Percentiles rank a stretch among this genome's conserved stretches.
Evolutionary conservation across 2,329 filamentous ascomycete species (phyloP).

Genomic region (Seiridium unicorne): DNA sequence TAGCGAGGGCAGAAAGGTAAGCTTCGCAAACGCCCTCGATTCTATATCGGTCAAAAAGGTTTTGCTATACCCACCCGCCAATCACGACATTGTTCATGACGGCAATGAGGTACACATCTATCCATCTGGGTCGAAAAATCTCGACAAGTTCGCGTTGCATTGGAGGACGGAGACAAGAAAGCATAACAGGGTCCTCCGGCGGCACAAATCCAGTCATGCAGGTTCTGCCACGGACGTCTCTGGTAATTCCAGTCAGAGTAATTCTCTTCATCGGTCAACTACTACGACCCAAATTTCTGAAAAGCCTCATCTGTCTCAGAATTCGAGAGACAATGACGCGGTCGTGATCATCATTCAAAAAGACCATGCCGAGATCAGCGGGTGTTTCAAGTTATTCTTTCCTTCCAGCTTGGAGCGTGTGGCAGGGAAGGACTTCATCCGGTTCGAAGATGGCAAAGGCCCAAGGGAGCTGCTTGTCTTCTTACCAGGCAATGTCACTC

Average conservation of each 20-base stretch:
- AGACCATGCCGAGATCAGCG: neutral
- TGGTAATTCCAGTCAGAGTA: no score
- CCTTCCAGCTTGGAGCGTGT: neutral
- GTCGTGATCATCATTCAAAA: neutral
- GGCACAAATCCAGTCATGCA: no score
- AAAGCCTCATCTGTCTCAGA: neutral
- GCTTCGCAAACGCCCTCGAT: neutral
- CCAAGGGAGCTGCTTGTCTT: neutral
- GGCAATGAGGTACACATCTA: neutral
- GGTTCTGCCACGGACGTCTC: no score
- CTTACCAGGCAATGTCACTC: neutral
- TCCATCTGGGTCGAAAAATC: neutral
- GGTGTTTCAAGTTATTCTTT: neutral
- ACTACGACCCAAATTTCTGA: no score
- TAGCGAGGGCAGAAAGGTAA: neutral
- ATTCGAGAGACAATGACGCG: neutral
- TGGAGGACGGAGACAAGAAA: neutral
- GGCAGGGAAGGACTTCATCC: neutral
- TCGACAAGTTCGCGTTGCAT: neutral
- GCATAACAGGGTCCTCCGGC: neutral
- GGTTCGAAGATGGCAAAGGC: neutral
- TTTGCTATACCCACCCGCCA: neutral
- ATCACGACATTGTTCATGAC: neutral
- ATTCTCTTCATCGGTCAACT: no score
- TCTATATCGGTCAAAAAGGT: neutral